phyloP scores from a whole-genome alignment of 352 stramenopile genomes.

The Phytophthora palmivora region DNA sequence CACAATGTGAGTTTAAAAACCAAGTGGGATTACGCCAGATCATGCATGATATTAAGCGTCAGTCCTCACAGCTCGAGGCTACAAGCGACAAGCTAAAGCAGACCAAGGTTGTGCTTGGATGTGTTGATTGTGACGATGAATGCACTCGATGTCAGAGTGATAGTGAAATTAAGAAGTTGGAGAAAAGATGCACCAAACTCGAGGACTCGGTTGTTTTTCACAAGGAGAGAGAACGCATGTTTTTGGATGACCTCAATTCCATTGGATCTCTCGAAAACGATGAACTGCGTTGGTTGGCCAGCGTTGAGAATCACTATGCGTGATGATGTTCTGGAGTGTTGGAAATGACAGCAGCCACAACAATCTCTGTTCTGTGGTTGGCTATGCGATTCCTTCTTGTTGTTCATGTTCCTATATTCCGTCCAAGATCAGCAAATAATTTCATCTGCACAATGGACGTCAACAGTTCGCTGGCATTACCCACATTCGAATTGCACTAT shows the following conservation, averaged over 20 bases:
- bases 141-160: conserved; percentile 15
- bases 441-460: background rate
- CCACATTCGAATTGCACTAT: conserved; percentile 57
- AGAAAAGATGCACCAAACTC: conserved; percentile 22
- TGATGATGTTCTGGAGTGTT: no score
- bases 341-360: no score
- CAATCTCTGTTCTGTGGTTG: no score
- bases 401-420: no score
- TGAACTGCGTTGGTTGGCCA: no score
- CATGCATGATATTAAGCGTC: conserved; percentile 67
- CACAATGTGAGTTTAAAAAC: conserved; percentile 74
- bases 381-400: no score
- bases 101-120: background rate
- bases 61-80: conserved; percentile 17
- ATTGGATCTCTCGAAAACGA: no score
- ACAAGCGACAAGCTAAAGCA: conserved; percentile 16
- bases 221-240: conserved; percentile 26
- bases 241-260: conserved; percentile 7
- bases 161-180: conserved; percentile 23
- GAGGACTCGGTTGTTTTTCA: conserved; percentile 34
- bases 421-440: no score
- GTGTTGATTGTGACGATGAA: background rate
- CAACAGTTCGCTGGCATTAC: conserved; percentile 5
- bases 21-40: conserved; percentile 68
- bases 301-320: no score